Base-by-base conservation (phyloP, 1,284 basidiomycete genomes). In the Malassezia nana region DNA sequence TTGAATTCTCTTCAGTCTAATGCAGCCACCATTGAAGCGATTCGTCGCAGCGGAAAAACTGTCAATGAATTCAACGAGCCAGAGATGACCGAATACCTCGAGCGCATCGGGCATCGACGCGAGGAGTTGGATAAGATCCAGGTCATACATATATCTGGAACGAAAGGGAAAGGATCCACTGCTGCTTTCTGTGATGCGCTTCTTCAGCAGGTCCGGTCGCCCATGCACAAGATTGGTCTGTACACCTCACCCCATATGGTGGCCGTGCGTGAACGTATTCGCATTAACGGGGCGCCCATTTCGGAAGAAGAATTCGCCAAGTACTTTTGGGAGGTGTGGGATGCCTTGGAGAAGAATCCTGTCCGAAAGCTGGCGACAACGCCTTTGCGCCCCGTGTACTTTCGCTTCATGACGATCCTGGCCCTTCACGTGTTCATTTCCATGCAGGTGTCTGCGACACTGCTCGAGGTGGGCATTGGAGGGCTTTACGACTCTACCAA, bases 151-250 rank as follows among this genome's bases (percentile, higher is more conserved):
- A 84, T 99, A 67, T 92, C 94, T 12, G 94, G 94, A 2, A 99
- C 94, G 4, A 99, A 99, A 76, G 94, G 94, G 41, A 99, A 99
- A 75, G 94, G 94, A 3, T 96, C 90, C 3, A 94, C 94, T 0
- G 89, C 87, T 54, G 92, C 94, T 2, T 98, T 98, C 66, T 71
- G 69, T 32, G 70, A 71, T 31, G 68, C 70, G 15, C 55, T 77
- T 15, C 50, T 74, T 1, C 64, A 59, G 6, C 50, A 62, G 20
- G 57, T 63, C 13, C 43, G 42, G 10, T 13, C 29, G 62, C 63
- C 18, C 57, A 57, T 35, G 41, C 56, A 46, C 2, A 64, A 64
- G 18, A 59, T 72, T 15, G 92, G 92, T 7, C 78, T 99, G 6
- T 99, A 94, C 76, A 96, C 92, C 1, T 96, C 91, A 2, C 94